Conservation (phyloP, 768 basidiomycete species). For the Hemileccinum rubropunctum region DNA sequence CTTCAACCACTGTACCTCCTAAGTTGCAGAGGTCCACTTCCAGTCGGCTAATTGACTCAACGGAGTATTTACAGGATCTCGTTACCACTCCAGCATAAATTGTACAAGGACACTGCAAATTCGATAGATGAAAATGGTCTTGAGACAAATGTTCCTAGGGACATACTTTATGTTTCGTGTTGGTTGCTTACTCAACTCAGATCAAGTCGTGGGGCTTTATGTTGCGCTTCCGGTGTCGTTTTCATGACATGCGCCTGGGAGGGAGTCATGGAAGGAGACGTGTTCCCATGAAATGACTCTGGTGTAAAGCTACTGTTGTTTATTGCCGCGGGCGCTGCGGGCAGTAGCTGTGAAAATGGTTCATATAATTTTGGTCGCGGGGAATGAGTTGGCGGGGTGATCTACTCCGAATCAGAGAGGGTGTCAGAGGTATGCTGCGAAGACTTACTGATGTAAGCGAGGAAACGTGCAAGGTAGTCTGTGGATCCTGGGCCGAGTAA, state of each 20-base stretch:
- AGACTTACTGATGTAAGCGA: slow-evolving; percentile 50
- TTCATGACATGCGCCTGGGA: slow-evolving; percentile 17
- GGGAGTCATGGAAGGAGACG: slow-evolving; percentile 42
- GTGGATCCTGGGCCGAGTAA: slow-evolving; percentile 60
- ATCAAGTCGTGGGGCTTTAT: slow-evolving; percentile 23
- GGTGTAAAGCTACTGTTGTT: slow-evolving; percentile 47
- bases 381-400: slow-evolving; percentile 46
- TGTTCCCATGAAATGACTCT: slow-evolving; percentile 58
- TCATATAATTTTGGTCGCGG: slow-evolving; percentile 40
- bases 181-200: slow-evolving; percentile 20
- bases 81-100: not conserved
- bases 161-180: not conserved
- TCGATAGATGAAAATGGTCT: not conserved
- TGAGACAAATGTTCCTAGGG: not conserved
- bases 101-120: not conserved
- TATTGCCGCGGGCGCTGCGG: slow-evolving; percentile 23
- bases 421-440: not conserved
- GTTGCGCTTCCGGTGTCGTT: slow-evolving; percentile 12
- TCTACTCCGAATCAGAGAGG: slow-evolving; percentile 33
- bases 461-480: slow-evolving; percentile 48
- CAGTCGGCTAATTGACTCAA: not conserved
- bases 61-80: slow-evolving; percentile 2
- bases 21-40: not conserved
- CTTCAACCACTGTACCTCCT: not conserved
- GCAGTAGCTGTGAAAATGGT: slow-evolving; percentile 35